Base-by-base conservation (phyloP, 345 rosid genomes). In the Ailanthus altissimus region DNA sequence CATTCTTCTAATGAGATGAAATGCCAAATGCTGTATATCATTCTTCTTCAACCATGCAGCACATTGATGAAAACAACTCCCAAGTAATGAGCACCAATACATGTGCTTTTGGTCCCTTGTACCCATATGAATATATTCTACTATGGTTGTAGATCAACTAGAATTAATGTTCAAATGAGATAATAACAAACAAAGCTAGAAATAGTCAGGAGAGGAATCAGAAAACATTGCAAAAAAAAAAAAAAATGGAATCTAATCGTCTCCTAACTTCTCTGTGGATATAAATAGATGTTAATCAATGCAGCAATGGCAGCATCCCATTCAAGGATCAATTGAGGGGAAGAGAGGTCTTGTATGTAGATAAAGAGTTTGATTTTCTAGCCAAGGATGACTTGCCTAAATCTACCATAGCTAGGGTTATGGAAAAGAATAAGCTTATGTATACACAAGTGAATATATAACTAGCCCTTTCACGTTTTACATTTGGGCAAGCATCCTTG, bases 371-470 rank as follows among this genome's bases (percentile, higher is more conserved):
- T 36, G 67, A n/a, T 63, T 38, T 63, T 18, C 47, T 63, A 63
- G 67, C 67, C 67, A 63, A 63, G 47, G 67, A 63, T 38, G 47
- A 36, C 67, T 63, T 63, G 67, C 46, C 67, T 38, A 63, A 18
- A 63, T 38, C 20, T 0, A 63, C 46, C 25, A 38, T 8, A 36
- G 21, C 14, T 8, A 4, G 67, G 47, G 67, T 38, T 62, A 18
- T 38, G 2, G 14, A 63, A 63, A 42, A 36, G 46, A 63, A 63
- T 32, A 43, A 2, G 16, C 2, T 8, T 61, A 61, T 3, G 42
- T 18, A n/a, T n/a, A n/a, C n/a, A n/a, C n/a, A n/a, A 62, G 38
- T 1, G 38, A 1, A 32, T 32, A 32, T 32, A 32, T 32, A 32
- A 1, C 1, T 32, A 8, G 23, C 67, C 67, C 67, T 38, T 1